phyloP scores from a whole-genome alignment of 108 stramenopile genomes.

The Cylindrotheca fusiformis region DNA sequence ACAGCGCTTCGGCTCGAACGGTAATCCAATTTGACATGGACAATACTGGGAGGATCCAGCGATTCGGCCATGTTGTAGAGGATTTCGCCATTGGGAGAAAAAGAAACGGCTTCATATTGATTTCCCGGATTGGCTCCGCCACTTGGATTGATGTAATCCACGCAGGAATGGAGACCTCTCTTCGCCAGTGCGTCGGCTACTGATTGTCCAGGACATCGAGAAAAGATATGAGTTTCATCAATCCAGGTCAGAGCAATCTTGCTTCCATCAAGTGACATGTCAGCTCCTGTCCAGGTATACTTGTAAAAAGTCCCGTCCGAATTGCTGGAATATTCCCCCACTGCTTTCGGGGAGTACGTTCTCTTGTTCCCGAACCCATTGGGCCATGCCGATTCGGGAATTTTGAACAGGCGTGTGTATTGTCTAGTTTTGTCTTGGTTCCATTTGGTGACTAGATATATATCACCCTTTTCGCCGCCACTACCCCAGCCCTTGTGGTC shows the following conservation, averaged over 20 bases:
- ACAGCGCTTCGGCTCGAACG: too few species aligned
- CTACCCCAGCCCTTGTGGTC: conserved; percentile 1
- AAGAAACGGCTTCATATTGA: too few species aligned
- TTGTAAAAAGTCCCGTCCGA: background rate
- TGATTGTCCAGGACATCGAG: too few species aligned
- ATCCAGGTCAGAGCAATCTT: background rate
- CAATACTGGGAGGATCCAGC: too few species aligned
- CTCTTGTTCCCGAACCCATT: background rate
- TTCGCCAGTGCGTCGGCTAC: too few species aligned
- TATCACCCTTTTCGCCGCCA: conserved; percentile 1
- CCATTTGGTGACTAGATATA: conserved; percentile 13
- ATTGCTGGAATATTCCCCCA: background rate
- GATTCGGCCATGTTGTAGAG: too few species aligned
- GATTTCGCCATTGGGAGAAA: too few species aligned
- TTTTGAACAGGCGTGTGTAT: background rate
- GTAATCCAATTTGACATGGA: too few species aligned
- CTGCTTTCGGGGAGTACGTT: background rate
- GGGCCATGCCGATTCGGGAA: background rate
- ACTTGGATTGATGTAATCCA: too few species aligned
- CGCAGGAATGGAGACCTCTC: too few species aligned
- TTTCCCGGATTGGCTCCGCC: too few species aligned
- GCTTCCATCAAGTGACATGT: background rate
- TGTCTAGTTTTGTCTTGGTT: background rate
- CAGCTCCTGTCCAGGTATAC: conserved; percentile 2
- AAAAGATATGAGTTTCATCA: too few species aligned